A percentile compares a stretch with the other conserved stretches of the same genome.
Evolutionary conservation across 148 eudicot species (phyloP).

Genomic region (Linanthus parryae): DNA sequence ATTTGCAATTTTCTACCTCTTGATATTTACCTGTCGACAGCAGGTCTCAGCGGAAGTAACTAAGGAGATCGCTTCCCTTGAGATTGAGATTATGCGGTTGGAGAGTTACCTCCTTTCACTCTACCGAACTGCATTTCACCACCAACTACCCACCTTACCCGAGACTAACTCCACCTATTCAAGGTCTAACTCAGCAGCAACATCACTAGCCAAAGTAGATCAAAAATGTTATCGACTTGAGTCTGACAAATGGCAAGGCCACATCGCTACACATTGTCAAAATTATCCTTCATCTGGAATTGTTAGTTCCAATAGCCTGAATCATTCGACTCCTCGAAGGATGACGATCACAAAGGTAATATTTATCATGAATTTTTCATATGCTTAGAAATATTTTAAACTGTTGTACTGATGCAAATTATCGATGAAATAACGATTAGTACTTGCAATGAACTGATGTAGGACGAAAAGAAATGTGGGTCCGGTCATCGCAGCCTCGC

Average conservation of each 20-base stretch:
- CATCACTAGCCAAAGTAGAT: constrained; percentile 8
- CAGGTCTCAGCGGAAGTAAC: constrained; percentile 39
- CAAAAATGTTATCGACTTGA: constrained; percentile 1
- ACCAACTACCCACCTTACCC: constrained; percentile 12
- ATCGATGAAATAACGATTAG: too few relatives aligned
- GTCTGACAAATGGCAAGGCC: constrained; percentile 4
- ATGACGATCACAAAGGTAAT: constrained; percentile 15
- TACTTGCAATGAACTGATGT: constrained; percentile 15
- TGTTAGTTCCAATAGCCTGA: constrained; percentile 9
- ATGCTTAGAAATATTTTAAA: too few relatives aligned
- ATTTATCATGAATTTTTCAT: too few relatives aligned
- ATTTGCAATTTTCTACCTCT: constrained; percentile 3
- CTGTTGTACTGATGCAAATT: too few relatives aligned
- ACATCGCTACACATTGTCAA: constrained; percentile 2
- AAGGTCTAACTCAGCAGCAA: neutral
- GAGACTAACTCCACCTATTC: neutral
- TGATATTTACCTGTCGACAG: neutral
- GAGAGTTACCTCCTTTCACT: constrained; percentile 41
- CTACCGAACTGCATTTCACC: constrained; percentile 27
- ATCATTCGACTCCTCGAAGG: constrained; percentile 11
- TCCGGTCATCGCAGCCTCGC: constrained; percentile 39
- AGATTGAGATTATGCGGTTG: constrained; percentile 32
- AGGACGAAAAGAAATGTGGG: constrained; percentile 22
- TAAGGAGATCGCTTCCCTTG: constrained; percentile 33
- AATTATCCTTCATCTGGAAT: constrained; percentile 4